A percentile compares a stretch with the other conserved stretches of the same genome.
Evolutionary conservation across 1,284 basidiomycete genomes (phyloP).

Genomic region (Stereum hirsutum): DNA sequence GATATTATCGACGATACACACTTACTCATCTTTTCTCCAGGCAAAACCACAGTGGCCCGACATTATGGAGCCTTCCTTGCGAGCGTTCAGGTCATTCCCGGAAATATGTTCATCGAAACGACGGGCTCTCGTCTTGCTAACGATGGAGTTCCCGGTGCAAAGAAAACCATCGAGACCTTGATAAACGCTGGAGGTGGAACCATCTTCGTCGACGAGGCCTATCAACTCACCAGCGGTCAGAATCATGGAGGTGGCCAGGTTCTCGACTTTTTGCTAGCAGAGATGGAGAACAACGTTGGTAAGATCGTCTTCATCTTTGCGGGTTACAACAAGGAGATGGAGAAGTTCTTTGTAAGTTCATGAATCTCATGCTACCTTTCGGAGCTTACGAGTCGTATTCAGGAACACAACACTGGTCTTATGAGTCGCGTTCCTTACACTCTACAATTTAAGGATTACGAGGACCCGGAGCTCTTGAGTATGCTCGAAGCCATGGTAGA

Average conservation of each 20-base stretch:
- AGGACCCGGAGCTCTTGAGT: conserved; percentile 37
- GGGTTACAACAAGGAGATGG: conserved; percentile 63
- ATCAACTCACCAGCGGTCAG: conserved; percentile 49
- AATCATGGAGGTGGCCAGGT: conserved; percentile 44
- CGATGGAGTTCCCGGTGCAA: conserved; percentile 41
- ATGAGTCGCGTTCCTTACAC: conserved; percentile 52
- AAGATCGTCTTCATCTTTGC: conserved; percentile 62
- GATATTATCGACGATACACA: background rate
- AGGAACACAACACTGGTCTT: conserved; percentile 63
- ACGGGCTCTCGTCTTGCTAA: conserved; percentile 50
- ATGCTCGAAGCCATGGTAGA: conserved; percentile 42
- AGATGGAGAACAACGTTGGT: conserved; percentile 63
- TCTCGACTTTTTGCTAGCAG: conserved; percentile 56
- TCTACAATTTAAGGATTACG: conserved; percentile 55
- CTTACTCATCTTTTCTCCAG: conserved; percentile 21
- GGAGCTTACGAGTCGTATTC: no score
- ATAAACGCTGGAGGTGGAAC: conserved; percentile 47
- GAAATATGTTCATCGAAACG: conserved; percentile 45
- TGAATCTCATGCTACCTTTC: no score
- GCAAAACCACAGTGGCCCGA: conserved; percentile 62
- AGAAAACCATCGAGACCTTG: conserved; percentile 40
- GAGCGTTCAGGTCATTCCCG: conserved; percentile 42
- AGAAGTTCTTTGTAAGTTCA: conserved; percentile 65
- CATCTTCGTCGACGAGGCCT: conserved; percentile 62
- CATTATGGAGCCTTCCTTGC: conserved; percentile 54